phyloP scores from a whole-genome alignment of 2,329 filamentous ascomycete genomes.

The Colletotrichum cereale region DNA sequence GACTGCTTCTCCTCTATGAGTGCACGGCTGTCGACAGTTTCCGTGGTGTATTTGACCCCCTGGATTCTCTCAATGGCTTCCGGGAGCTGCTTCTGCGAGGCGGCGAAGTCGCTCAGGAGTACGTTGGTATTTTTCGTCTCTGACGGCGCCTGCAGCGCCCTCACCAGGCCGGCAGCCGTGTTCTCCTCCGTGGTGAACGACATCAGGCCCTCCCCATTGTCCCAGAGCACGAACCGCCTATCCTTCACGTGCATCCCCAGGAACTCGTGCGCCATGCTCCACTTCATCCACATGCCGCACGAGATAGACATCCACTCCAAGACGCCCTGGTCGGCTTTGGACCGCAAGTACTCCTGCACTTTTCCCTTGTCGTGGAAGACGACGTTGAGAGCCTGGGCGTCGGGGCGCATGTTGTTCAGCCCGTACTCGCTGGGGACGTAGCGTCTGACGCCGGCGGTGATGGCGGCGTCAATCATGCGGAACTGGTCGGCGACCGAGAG shows the following conservation, averaged over 20 bases:
- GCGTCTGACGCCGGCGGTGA: slow-evolving; percentile 63
- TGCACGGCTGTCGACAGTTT: slow-evolving; percentile 45
- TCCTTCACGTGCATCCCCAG: slow-evolving; percentile 40
- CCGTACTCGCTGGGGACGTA: slow-evolving; percentile 65
- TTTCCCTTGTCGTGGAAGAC: slow-evolving; percentile 42
- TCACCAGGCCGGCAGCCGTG: slow-evolving; percentile 47
- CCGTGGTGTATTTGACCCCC: slow-evolving; percentile 53
- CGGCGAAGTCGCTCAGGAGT: slow-evolving; percentile 50
- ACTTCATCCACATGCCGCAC: slow-evolving; percentile 41
- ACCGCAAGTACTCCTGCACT: slow-evolving; percentile 33
- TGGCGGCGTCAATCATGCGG: slow-evolving; percentile 63
- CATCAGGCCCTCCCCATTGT: slow-evolving; percentile 50
- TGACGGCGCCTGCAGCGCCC: slow-evolving; percentile 44
- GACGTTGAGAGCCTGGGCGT: slow-evolving; percentile 14
- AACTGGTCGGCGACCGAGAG: slow-evolving; percentile 53
- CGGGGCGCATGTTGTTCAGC: slow-evolving; percentile 45
- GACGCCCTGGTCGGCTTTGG: not conserved
- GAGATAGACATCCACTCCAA: slow-evolving; percentile 30
- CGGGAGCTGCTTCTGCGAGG: slow-evolving; percentile 51
- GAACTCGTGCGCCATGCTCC: slow-evolving; percentile 34
- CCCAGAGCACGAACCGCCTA: slow-evolving; percentile 46
- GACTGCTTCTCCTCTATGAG: slow-evolving; percentile 48
- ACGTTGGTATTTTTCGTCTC: slow-evolving; percentile 50
- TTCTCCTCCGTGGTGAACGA: slow-evolving; percentile 52
- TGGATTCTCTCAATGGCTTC: slow-evolving; percentile 64